Base-by-base conservation (phyloP, 352 stramenopile species). In the Synura sp. region DNA sequence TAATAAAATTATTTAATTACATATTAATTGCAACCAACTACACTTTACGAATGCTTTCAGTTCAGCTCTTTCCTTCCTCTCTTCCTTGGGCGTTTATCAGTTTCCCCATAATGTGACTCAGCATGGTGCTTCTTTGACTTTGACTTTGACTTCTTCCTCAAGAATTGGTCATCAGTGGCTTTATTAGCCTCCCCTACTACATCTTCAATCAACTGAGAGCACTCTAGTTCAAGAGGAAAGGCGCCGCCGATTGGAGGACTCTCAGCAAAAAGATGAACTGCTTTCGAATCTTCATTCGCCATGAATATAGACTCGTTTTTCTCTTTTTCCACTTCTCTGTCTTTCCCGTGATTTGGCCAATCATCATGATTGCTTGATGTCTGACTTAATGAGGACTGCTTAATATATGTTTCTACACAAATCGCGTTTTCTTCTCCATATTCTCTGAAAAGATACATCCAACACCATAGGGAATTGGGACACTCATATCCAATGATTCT, bases 1-100 rank as follows among this genome's bases (percentile, higher is more conserved):
- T 67, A 67, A 67, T 67, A 67, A 67, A 67, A 67, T 67, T 67
- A 67, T 67, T 67, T 67, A 67, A 67, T 67, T 67, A 67, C 53
- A 67, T 67, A 67, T 67, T 67, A 67, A 67, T 67, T 67, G 53
- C 53, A 67, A 67, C 53, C 53, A 67, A 67, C 53, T 67, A 67
- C 53, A 67, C 53, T 67, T 67, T 67, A 67, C 53, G 53, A 67
- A 67, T 67, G 53, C 53, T 67, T 67, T 67, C 53, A 67, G 53
- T 67, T 67, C 53, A 67, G 53, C 53, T 67, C 53, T 67, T 67
- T 67, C 53, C 53, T 67, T 67, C 53, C 53, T 67, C 53, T 67
- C 53, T 67, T 67, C 53, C 53, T 67, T 67, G 53, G 53, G 53
- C 53, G 53, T 67, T 67, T 67, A 67, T 67, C 53, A 67, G 53